Conservation (phyloP, 1,139 yeast genomes). For the Candida gigantensis region DNA sequence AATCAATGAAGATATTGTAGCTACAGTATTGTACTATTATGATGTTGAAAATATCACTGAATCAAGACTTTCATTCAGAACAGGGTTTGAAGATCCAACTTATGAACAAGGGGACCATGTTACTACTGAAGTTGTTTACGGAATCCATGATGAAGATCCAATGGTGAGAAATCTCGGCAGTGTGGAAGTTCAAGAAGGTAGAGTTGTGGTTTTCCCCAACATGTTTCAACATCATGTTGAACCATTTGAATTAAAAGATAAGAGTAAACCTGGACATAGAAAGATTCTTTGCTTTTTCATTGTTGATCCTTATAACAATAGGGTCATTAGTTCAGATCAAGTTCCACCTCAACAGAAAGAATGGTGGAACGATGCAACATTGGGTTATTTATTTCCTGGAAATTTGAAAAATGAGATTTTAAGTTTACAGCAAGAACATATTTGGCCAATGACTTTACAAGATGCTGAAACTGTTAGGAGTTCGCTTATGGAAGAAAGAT, state of each 20-base stretch:
- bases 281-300: constrained; percentile 44
- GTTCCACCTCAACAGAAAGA: constrained; percentile 45
- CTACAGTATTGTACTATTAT: constrained; percentile 44
- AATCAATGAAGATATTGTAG: constrained; percentile 44
- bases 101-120: constrained; percentile 38
- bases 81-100: constrained; percentile 32
- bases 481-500: constrained; percentile 37
- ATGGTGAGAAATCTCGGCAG: constrained; percentile 26
- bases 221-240: constrained; percentile 42
- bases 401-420: constrained; percentile 13
- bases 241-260: constrained; percentile 37
- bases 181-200: constrained; percentile 26
- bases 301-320: constrained; percentile 37
- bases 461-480: constrained; percentile 29
- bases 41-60: constrained; percentile 42
- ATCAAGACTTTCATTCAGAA: constrained; percentile 35
- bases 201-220: constrained; percentile 42
- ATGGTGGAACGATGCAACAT: constrained; percentile 34
- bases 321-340: constrained; percentile 28
- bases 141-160: constrained; percentile 29
- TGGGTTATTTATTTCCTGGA: constrained; percentile 16
- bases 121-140: constrained; percentile 28
- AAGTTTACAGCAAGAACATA: constrained; percentile 10
- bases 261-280: constrained; percentile 37
- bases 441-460: constrained; percentile 24